These are phyloP conservation scores for Morella rubra DNA, from an alignment of 306 rosid genomes.

Conservation along the genomic window DNA sequence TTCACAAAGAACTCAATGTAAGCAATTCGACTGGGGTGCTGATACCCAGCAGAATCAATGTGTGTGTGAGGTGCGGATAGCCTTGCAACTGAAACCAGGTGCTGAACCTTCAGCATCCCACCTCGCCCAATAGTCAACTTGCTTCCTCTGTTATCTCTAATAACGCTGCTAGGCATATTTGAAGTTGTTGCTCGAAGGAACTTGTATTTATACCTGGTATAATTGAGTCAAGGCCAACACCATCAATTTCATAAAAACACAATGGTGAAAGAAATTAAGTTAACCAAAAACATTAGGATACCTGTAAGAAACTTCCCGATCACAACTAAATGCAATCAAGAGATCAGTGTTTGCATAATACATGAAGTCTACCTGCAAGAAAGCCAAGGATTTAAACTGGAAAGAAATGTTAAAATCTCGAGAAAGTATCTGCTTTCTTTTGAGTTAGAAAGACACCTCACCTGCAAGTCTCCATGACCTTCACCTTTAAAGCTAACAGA, in stretches of 20 bases:
- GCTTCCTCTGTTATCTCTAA: slow-evolving; percentile 89
- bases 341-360: slow-evolving; percentile 81
- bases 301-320: slow-evolving; percentile 65
- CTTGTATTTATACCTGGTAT: slow-evolving; percentile 76
- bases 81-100: slow-evolving; percentile 78
- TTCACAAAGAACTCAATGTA: slow-evolving; percentile 81
- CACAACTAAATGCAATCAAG: slow-evolving; percentile 80
- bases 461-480: slow-evolving; percentile 98
- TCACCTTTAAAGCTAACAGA: slow-evolving; percentile 79
- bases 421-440: neutral
- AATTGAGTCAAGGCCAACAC: slow-evolving; percentile 15
- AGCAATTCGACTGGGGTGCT: slow-evolving; percentile 73
- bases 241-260: slow-evolving; percentile 11
- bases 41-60: slow-evolving; percentile 69
- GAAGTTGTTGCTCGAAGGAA: slow-evolving; percentile 84
- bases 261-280: slow-evolving; percentile 8
- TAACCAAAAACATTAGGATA: slow-evolving; percentile 13
- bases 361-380: slow-evolving; percentile 75
- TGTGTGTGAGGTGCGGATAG: slow-evolving; percentile 44
- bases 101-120: slow-evolving; percentile 93
- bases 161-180: slow-evolving; percentile 72
- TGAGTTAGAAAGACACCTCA: slow-evolving; percentile 28
- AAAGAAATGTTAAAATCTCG: neutral
- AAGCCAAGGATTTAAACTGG: neutral
- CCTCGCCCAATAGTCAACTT: slow-evolving; percentile 90